Evolutionary conservation across 2,329 filamentous ascomycete species (phyloP), one percentile per base, ranked within the genome.

Genomic region (Sarocladium oryzae): DNA sequence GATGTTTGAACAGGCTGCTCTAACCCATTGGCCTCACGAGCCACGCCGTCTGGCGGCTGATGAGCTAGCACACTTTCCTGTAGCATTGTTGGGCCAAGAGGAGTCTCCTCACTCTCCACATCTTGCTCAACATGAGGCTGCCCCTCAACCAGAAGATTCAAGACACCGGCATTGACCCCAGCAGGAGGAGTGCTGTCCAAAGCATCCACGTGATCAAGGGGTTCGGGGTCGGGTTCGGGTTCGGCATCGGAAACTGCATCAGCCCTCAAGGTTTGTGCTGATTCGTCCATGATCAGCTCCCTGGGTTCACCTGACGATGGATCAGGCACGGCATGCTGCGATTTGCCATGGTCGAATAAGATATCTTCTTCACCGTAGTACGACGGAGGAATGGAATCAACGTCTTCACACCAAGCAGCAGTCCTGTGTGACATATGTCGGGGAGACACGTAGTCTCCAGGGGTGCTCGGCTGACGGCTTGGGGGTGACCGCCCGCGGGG

Each of bases 401-500:
- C 46, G 16, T 37, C 30, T 7, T 49, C 46, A 26, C 46, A 37
- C 46, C 33, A 36, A 10, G 21, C 30, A 8, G 20, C 30, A 16
- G 46, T 37, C 21, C 30, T 49, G 23, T 41, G 28, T 36, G 28
- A 32, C 37, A 43, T 35, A 20, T 21, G 36, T 13, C 26, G 37
- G 15, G 18, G 20, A 4, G 46, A 49, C 26, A 23, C 20, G 16
- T 48, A 33, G 28, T 33, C 43, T 16, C 43, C 28, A 20, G 43
- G 28, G 53, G 74, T 68, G 53, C 69, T 75, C 18, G 74, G 72
- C 32, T 72, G 60, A 11, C 74, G 74, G 36, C 76, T 78, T 0
- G 77, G 75, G 1, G 77, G 77, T 21, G 78, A 81, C 26, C 78
- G 71, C 5, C 78, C 78, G 40, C 78, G 68, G 10, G 54, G 52